phyloP scores from a whole-genome alignment of 441 rosid genomes.

The Adansonia grandidieri region DNA sequence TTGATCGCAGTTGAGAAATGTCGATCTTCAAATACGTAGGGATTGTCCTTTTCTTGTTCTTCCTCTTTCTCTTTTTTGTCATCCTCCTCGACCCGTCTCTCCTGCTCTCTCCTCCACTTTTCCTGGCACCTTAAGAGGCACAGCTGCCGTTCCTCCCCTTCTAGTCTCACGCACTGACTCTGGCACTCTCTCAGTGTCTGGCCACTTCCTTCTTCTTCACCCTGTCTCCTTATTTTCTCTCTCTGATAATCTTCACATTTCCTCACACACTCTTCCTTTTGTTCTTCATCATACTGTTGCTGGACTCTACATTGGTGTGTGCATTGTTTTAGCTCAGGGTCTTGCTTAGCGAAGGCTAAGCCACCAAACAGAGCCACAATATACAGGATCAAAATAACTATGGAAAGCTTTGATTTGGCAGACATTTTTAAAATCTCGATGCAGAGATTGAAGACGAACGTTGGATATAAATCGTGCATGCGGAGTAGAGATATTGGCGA shows the following conservation, averaged over 20 bases:
- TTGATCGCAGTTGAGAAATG: constrained; percentile 33
- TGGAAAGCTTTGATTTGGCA: constrained; percentile 17
- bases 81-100: constrained; percentile 13
- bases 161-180: constrained; percentile 34
- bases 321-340: constrained; percentile 56
- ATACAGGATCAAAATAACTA: constrained; percentile 24
- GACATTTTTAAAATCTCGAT: constrained; percentile 27
- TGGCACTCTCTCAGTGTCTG: constrained; percentile 39
- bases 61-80: constrained; percentile 5
- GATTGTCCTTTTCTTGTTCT: constrained; percentile 33
- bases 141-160: constrained; percentile 33
- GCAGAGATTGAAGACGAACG: background rate
- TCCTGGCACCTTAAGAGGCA: constrained; percentile 39
- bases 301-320: constrained; percentile 51
- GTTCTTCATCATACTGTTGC: constrained; percentile 28
- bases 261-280: constrained; percentile 35
- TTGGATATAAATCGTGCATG: background rate
- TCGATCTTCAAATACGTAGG: constrained; percentile 49
- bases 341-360: constrained; percentile 34
- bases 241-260: constrained; percentile 41
- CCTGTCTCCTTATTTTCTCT: constrained; percentile 24
- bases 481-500: background rate
- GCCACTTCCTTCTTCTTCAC: background rate
- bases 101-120: constrained; percentile 26
- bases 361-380: constrained; percentile 27